Conservation (phyloP, 106 monocot species). For the Ottelia alismoides region DNA sequence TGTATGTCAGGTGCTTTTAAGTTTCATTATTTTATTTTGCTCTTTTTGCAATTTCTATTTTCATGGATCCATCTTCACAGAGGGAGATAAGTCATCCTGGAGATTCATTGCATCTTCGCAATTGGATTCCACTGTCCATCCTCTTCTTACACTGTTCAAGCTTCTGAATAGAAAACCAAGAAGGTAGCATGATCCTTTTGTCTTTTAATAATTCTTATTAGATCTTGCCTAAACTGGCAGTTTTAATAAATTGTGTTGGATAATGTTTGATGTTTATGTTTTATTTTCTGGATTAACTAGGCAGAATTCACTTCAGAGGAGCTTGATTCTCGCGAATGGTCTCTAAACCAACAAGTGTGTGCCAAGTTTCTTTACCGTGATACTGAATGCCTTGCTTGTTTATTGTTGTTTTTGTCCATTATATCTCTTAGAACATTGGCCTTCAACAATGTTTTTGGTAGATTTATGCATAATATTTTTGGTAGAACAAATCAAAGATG, state of each 20-base stretch:
- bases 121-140: constrained; percentile 29
- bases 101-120: constrained; percentile 23
- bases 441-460: background rate
- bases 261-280: no score
- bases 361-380: background rate
- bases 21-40: no score
- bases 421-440: no score
- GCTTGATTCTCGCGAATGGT: constrained; percentile 41
- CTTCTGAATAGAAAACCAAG: constrained; percentile 47
- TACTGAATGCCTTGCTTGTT: no score
- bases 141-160: constrained; percentile 49
- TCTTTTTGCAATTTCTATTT: constrained; percentile 58
- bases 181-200: constrained; percentile 29
- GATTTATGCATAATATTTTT: no score
- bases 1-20: constrained; percentile 71
- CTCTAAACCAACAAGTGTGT: constrained; percentile 40
- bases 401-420: no score
- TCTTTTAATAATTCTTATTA: background rate
- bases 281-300: constrained; percentile 10
- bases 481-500: constrained; percentile 54
- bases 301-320: constrained; percentile 79
- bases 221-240: background rate
- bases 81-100: constrained; percentile 37
- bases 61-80: constrained; percentile 55
- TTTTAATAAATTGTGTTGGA: no score